Evolutionary conservation across 2,329 filamentous ascomycete genomes (phyloP).

Genomic region (Akanthomyces muscarius): DNA sequence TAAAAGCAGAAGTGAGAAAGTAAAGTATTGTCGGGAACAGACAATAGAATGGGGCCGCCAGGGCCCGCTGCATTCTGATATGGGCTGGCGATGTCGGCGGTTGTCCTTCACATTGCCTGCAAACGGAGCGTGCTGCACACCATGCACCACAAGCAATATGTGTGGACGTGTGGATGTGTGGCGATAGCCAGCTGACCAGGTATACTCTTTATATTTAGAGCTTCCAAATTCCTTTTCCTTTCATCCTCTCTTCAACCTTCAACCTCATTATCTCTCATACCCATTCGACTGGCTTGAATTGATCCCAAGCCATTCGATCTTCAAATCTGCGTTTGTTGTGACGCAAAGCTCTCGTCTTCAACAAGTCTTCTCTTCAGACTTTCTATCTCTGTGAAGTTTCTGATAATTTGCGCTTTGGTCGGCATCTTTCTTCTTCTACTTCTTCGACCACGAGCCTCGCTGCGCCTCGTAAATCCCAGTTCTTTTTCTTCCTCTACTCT

Average conservation of each 20-base stretch:
- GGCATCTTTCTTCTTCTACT: background rate
- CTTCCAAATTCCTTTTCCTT: background rate
- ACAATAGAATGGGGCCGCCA: background rate
- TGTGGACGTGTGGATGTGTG: background rate
- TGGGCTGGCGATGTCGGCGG: conserved; percentile 11
- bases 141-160: background rate
- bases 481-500: background rate
- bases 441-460: background rate
- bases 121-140: conserved; percentile 7
- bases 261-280: background rate
- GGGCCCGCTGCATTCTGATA: background rate
- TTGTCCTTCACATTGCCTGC: background rate
- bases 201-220: too few species aligned
- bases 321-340: background rate
- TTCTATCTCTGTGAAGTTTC: background rate
- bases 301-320: conserved; percentile 4
- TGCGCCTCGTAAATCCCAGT: background rate
- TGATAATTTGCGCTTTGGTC: background rate
- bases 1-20: background rate
- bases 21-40: background rate
- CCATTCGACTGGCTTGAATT: conserved; percentile 4
- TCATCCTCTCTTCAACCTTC: background rate
- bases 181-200: too few species aligned
- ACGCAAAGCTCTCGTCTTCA: background rate
- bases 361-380: background rate